A percentile compares a stretch with the other conserved stretches of the same genome.
Evolutionary conservation across 2,329 filamentous ascomycete genomes (phyloP).

Genomic region (Venturia carpophila): DNA sequence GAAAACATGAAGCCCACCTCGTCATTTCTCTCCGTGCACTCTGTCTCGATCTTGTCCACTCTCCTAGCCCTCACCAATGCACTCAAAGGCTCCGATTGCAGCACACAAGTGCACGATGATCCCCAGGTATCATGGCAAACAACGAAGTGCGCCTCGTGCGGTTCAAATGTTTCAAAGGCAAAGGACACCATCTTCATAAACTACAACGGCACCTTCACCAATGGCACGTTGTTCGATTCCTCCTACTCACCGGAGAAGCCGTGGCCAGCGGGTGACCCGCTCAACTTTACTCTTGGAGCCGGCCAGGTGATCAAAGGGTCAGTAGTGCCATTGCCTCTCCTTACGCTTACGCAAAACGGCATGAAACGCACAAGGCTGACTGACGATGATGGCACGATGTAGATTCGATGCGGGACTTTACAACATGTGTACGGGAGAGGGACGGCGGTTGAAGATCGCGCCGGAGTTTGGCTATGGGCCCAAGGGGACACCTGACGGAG

Average conservation of each 20-base stretch:
- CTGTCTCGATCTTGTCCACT: not conserved
- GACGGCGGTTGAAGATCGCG: slow-evolving; percentile 80
- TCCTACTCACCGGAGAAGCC: slow-evolving; percentile 13
- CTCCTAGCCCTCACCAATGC: not conserved
- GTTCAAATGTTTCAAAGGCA: not conserved
- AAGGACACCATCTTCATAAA: slow-evolving; percentile 11
- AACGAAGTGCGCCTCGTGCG: not conserved
- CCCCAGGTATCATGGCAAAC: slow-evolving; percentile 9
- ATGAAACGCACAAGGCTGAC: not conserved
- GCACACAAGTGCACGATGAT: not conserved
- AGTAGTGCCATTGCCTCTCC: slow-evolving; percentile 28
- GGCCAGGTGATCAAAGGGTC: slow-evolving; percentile 89
- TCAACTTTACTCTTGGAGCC: slow-evolving; percentile 69
- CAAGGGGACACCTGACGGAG: slow-evolving; percentile 50
- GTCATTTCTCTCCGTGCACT: not conserved
- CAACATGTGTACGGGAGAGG: slow-evolving; percentile 94
- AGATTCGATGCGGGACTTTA: slow-evolving; percentile 65
- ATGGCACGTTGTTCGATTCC: slow-evolving; percentile 15
- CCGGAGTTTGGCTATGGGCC: slow-evolving; percentile 77
- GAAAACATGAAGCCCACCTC: not conserved
- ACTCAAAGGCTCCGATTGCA: not conserved
- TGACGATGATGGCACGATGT: not conserved
- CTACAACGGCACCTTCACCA: slow-evolving; percentile 17
- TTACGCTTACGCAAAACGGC: too few relatives aligned
- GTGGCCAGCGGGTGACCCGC: slow-evolving; percentile 41